These are phyloP conservation scores for Yarrowia osloensis DNA, from an alignment of 805 yeast species.

Conservation along the genomic window DNA sequence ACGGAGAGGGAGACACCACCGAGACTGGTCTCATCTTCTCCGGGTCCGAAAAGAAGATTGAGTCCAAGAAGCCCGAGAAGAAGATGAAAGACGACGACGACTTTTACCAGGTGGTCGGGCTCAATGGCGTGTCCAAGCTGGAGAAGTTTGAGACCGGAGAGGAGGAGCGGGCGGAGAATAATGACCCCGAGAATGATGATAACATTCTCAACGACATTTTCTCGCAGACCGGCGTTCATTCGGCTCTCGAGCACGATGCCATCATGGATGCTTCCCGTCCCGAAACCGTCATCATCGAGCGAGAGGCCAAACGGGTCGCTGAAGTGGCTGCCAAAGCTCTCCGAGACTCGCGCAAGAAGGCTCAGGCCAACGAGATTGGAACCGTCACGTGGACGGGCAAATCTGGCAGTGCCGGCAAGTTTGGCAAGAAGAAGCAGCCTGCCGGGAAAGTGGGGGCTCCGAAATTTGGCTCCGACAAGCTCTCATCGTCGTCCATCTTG, in stretches of 20 bases:
- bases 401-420: slow-evolving; percentile 65
- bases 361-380: slow-evolving; percentile 58
- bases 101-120: slow-evolving; percentile 59
- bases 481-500: background rate
- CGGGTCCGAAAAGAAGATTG: slow-evolving; percentile 43
- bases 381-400: slow-evolving; percentile 97
- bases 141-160: slow-evolving; percentile 59
- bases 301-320: slow-evolving; percentile 63
- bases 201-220: slow-evolving; percentile 71
- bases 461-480: background rate
- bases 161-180: slow-evolving; percentile 36
- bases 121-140: slow-evolving; percentile 72
- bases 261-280: slow-evolving; percentile 60
- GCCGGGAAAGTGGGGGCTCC: background rate
- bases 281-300: slow-evolving; percentile 57
- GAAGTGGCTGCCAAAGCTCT: slow-evolving; percentile 61
- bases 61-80: slow-evolving; percentile 20
- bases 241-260: slow-evolving; percentile 76
- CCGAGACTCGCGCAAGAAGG: slow-evolving; percentile 57
- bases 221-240: slow-evolving; percentile 68
- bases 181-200: slow-evolving; percentile 9
- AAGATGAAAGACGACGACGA: slow-evolving; percentile 56
- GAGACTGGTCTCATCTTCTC: slow-evolving; percentile 11
- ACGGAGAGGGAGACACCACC: slow-evolving; percentile 47
- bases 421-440: slow-evolving; percentile 46